These are phyloP conservation scores for Astragalus glycyphyllos DNA, from an alignment of 306 rosid genomes.

Conservation along the genomic window DNA sequence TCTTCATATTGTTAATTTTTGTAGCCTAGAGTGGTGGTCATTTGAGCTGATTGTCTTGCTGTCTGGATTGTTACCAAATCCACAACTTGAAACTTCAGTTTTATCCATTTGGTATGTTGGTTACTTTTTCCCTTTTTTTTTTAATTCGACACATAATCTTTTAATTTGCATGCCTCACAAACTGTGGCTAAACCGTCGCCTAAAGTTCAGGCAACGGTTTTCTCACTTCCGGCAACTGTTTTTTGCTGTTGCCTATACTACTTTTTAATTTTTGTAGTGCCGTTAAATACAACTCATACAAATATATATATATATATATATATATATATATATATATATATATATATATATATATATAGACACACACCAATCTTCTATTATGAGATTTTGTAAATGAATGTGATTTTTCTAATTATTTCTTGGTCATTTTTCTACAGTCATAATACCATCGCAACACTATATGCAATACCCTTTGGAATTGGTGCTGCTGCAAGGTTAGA, in stretches of 20 bases:
- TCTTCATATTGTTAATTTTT: conserved; percentile 24
- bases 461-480: conserved; percentile 64
- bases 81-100: conserved; percentile 78
- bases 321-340: background rate
- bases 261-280: no score
- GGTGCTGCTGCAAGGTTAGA: conserved; percentile 67
- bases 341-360: no score
- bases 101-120: conserved; percentile 66
- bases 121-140: no score
- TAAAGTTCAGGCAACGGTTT: no score
- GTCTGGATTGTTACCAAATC: conserved; percentile 79
- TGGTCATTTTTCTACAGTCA: conserved; percentile 48
- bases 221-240: no score
- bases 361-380: background rate
- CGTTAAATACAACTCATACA: background rate
- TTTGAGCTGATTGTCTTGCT: conserved; percentile 62
- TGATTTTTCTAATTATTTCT: conserved; percentile 24
- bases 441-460: conserved; percentile 55
- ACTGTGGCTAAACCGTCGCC: no score
- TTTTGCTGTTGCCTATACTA: no score
- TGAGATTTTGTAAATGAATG: conserved; percentile 1
- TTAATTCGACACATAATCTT: no score
- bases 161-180: no score
- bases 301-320: background rate
- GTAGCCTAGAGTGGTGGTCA: conserved; percentile 76